Percentiles rank a stretch among this genome's conserved stretches.
Conservation (phyloP, 805 yeast genomes). For the Myxozyma udenii region DNA sequence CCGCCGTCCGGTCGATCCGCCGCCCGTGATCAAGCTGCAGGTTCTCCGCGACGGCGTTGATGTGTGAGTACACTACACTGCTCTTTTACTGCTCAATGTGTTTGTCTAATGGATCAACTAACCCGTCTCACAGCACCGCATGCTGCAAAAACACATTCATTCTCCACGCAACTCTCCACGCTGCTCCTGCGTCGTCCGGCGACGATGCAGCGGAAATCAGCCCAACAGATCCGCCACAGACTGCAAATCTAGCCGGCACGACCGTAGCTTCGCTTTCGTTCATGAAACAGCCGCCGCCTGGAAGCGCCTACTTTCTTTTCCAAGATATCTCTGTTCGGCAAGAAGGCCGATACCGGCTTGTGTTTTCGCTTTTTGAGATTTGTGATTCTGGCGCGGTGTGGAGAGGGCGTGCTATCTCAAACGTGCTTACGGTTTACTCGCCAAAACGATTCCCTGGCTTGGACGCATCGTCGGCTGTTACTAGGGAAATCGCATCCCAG, state of each 20-base stretch:
- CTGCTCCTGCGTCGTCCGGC: constrained; percentile 3
- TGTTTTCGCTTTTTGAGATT: constrained; percentile 36
- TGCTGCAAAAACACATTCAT: constrained; percentile 32
- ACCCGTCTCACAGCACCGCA: constrained; percentile 10
- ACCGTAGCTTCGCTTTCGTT: constrained; percentile 23
- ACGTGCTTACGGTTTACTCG: constrained; percentile 35
- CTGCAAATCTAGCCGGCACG: constrained; percentile 24
- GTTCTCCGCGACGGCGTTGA: constrained; percentile 21
- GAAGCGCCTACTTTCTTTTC: constrained; percentile 36
- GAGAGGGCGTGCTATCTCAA: constrained; percentile 30
- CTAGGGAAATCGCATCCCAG: constrained; percentile 36
- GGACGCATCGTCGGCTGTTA: constrained; percentile 35
- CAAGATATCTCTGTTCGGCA: constrained; percentile 38
- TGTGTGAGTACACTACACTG: constrained; percentile 24
- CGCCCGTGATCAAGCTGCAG: constrained; percentile 36
- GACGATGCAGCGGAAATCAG: constrained; percentile 1
- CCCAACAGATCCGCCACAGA: constrained; percentile 17
- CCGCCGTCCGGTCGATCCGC: constrained; percentile 40
- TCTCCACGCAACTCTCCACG: constrained; percentile 29
- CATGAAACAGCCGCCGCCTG: constrained; percentile 34
- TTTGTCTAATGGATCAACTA: neutral
- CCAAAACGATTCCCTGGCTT: constrained; percentile 41
- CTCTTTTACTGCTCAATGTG: constrained; percentile 12
- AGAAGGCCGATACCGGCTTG: constrained; percentile 37
- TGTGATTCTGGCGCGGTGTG: constrained; percentile 27